Conservation (phyloP, 768 basidiomycete genomes). For the Suillus subluteus region DNA sequence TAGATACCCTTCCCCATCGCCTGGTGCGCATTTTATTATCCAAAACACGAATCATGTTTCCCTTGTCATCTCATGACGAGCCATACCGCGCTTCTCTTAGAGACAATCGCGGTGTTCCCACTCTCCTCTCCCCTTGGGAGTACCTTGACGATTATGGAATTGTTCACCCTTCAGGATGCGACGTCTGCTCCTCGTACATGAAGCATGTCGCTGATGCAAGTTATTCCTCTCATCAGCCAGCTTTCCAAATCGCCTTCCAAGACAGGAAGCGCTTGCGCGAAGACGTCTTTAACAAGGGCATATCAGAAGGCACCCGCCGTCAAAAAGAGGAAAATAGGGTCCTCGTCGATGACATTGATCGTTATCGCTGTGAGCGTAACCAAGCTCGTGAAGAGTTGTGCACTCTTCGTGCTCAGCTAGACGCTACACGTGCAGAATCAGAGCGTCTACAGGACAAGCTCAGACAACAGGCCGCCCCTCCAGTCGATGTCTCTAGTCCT, state of each 20-base stretch:
- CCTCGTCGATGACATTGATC: conserved; percentile 38
- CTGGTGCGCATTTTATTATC: conserved; percentile 24
- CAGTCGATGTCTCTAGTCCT: conserved; percentile 13
- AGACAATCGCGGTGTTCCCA: conserved; percentile 37
- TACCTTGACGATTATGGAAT: conserved; percentile 43
- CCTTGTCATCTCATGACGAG: conserved; percentile 37
- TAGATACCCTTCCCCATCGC: conserved; percentile 24
- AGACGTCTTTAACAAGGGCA: conserved; percentile 41
- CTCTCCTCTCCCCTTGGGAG: conserved; percentile 43
- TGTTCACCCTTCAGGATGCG: conserved; percentile 44
- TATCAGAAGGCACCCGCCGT: conserved; percentile 43
- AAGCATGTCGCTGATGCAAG: conserved; percentile 44
- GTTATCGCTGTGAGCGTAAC: conserved; percentile 38
- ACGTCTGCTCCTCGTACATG: conserved; percentile 42
- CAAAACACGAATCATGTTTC: conserved; percentile 28
- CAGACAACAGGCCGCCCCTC: conserved; percentile 8
- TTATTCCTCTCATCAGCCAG: conserved; percentile 39
- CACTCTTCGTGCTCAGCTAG: conserved; percentile 37
- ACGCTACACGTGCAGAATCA: conserved; percentile 36
- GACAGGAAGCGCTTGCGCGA: conserved; percentile 44
- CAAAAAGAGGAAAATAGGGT: conserved; percentile 43
- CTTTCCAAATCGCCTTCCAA: conserved; percentile 44
- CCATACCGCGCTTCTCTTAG: conserved; percentile 30
- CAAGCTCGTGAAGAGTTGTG: conserved; percentile 37
- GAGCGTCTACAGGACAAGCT: conserved; percentile 35